Evolutionary conservation across 2,329 filamentous ascomycete species (phyloP), one percentile per base, ranked within the genome.

Genomic region (Xylaria sp.): DNA sequence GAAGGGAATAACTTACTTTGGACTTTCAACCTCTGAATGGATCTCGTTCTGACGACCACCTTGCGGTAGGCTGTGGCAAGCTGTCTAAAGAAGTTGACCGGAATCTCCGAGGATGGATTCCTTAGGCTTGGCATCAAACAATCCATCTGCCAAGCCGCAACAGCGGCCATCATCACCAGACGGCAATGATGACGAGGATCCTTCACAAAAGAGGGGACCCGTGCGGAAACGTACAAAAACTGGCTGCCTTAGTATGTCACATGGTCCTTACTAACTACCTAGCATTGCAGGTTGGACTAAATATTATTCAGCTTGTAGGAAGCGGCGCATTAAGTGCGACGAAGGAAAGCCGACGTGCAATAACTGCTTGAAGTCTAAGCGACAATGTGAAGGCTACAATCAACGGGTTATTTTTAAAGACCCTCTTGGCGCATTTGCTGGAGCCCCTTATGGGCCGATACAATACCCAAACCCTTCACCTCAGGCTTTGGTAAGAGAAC

Each of bases 301-400:
- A 68, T 70, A 62, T 57, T 66, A 58, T 70, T 55, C 78, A 94
- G 92, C 96, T 67, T 99, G 96, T 82, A 92, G 96, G 72, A 95
- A 93, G 82, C 91, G 96, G 63, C 92, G 96, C 71, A 98, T 99
- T 81, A 99, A 98, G 82, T 99, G 96, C 80, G 96, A 96, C 71
- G 96, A 98, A 80, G 93, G 94, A 76, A 88, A 91, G 59, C 93
- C 93, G 32, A 91, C 87, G 34, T 96, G 93, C 81, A 90, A 87
- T 76, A 97, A 97, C 77, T 97, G 93, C 81, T 89, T 92, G 82
- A 96, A 95, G 78, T 95, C 92, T 20, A 95, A 94, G 80, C 88
- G 93, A 15, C 85, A 90, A 73, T 97, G 93, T 79, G 92, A 96
- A 80, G 93, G 93, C 63, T 96, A 96, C 79, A 94, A 90, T 74